Base-by-base conservation (phyloP, 1,284 basidiomycete species). In the Malassezia yamatoensis region DNA sequence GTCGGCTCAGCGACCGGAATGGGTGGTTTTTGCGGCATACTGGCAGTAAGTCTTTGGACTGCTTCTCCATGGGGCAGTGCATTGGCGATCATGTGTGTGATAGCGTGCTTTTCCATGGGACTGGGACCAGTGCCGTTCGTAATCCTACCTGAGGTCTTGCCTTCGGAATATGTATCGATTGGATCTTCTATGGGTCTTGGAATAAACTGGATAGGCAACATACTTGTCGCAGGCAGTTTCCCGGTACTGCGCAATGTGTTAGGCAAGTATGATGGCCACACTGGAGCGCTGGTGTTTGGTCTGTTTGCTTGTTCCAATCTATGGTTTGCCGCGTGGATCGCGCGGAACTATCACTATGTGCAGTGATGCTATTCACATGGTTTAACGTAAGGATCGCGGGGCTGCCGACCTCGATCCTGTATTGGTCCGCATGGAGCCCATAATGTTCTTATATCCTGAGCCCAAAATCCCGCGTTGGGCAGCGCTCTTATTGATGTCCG, bases 71-170 rank as follows among this genome's bases (percentile, higher is more conserved):
- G 15, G 35, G 68, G 90, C 9, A 83, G 86, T 8, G 89, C 86
- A 51, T 69, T 87, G 21, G 82, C 86, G 4, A 88, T 94, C 62
- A 76, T 89, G 44, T 79, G 82, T 1, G 91, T 94, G 72, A 85
- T 94, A 35, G 88, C 85, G 84, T 86, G 86, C 0, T 96, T 93
- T 72, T 86, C 88, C 0, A 78, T 87, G 37, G 90, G 90, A 1
- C 79, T 94, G n/a, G 90, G 90, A 0, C 90, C 90, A 4, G 59
- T 94, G 35, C 90, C 90, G 0, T 94, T 90, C 72, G 83, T 96
- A 40, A 85, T 94, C 75, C 84, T 93, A 33, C 84, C 88, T n/a
- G 90, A 96, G 70, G 82, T 94, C 21, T 85, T 90, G 0, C 90
- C 90, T 5, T 37, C 60, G 43, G 63, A 88, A 85, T 86, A 88